A percentile compares a stretch with the other conserved stretches of the same genome.
phyloP scores from a whole-genome alignment of 2,329 filamentous ascomycete species.

The Fusarium ramigenum region DNA sequence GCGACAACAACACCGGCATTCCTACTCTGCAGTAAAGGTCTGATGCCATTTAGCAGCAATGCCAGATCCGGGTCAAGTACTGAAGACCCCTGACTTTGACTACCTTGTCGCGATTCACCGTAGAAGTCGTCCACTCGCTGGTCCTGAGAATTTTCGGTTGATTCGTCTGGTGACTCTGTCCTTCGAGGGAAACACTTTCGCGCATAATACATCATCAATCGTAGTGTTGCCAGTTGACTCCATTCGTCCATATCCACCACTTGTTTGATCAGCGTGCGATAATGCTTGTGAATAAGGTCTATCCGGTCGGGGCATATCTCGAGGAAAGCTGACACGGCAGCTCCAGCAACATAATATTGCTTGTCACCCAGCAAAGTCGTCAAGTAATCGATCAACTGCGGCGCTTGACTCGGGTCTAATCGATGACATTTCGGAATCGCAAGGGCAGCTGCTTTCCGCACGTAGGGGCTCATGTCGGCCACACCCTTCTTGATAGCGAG shows the following conservation, averaged over 20 bases:
- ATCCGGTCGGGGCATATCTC: slow-evolving; percentile 89
- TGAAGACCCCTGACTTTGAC: slow-evolving; percentile 55
- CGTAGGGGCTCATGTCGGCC: slow-evolving; percentile 93
- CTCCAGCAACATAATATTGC: slow-evolving; percentile 96
- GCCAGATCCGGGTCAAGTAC: slow-evolving; percentile 84
- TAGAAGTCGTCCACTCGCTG: slow-evolving; percentile 79
- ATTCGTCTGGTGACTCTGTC: slow-evolving; percentile 64
- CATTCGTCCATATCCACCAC: slow-evolving; percentile 99
- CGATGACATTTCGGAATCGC: slow-evolving; percentile 96
- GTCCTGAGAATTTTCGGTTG: slow-evolving; percentile 44
- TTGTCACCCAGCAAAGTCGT: slow-evolving; percentile 83
- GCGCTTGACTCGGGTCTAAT: slow-evolving; percentile 84
- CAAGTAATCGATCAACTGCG: slow-evolving; percentile 86
- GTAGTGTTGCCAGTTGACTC: slow-evolving; percentile 87
- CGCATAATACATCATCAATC: slow-evolving; percentile 84
- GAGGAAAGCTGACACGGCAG: slow-evolving; percentile 87
- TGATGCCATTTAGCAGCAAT: slow-evolving; percentile 80
- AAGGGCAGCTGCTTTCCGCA: slow-evolving; percentile 90
- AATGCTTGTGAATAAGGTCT: slow-evolving; percentile 91
- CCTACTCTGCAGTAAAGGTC: slow-evolving; percentile 87
- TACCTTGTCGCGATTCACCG: slow-evolving; percentile 66
- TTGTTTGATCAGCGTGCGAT: slow-evolving; percentile 85
- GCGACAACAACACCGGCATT: slow-evolving; percentile 93
- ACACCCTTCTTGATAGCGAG: slow-evolving; percentile 94
- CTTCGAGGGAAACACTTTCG: slow-evolving; percentile 85